A percentile compares a stretch with the other conserved stretches of the same genome.
phyloP scores from a whole-genome alignment of 2,329 filamentous ascomycete genomes.

The Eutypa lata region DNA sequence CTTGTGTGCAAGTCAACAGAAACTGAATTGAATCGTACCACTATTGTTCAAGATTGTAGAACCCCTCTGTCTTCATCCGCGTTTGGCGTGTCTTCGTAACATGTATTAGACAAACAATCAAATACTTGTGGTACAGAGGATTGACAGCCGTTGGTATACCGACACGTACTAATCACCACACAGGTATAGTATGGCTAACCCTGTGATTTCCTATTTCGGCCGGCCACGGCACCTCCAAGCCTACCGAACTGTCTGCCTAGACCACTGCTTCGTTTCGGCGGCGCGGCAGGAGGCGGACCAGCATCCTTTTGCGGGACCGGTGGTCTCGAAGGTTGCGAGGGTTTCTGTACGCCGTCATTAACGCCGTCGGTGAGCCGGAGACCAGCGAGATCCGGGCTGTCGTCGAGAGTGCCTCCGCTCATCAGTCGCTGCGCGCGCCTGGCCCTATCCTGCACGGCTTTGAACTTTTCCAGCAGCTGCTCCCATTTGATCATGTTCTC shows the following conservation, averaged over 20 bases:
- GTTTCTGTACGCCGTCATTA: constrained; percentile 26
- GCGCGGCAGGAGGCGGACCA: constrained; percentile 36
- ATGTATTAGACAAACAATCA: too few species aligned
- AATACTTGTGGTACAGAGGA: too few species aligned
- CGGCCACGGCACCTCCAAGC: constrained; percentile 67
- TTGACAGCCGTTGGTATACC: too few species aligned
- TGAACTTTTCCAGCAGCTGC: constrained; percentile 93
- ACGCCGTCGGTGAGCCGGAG: constrained; percentile 39
- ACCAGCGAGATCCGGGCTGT: constrained; percentile 41
- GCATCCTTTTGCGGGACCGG: constrained; percentile 50
- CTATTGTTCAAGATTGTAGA: too few species aligned
- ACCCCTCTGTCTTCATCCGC: too few species aligned
- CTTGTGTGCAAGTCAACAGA: too few species aligned
- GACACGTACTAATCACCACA: too few species aligned
- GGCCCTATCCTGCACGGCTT: constrained; percentile 81
- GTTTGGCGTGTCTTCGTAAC: too few species aligned
- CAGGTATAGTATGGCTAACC: too few species aligned
- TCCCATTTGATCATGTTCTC: constrained; percentile 86
- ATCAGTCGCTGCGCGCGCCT: constrained; percentile 64
- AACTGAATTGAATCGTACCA: too few species aligned
- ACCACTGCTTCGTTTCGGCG: constrained; percentile 58
- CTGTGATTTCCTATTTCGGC: constrained; percentile 54
- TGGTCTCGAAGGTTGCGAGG: constrained; percentile 33
- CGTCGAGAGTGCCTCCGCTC: constrained; percentile 48
- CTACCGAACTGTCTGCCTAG: constrained; percentile 68